Conservation (phyloP, 106 monocot genomes). For the Dactylorhiza incarnata region DNA sequence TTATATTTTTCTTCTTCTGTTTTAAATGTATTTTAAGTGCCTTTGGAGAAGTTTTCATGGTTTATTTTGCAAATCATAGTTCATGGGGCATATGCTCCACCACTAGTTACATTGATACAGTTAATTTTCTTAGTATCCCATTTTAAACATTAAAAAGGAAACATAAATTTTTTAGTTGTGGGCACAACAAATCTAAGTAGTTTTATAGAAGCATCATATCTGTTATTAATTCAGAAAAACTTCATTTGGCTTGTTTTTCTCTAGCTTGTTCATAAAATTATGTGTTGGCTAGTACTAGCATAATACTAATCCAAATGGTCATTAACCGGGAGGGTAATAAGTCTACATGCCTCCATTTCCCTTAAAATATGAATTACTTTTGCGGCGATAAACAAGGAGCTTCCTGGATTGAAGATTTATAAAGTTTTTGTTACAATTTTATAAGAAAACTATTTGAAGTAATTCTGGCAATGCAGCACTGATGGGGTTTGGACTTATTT, state of each 20-base stretch:
- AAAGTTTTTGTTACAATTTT: not conserved
- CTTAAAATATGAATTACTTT: not conserved
- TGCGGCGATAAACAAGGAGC: not conserved
- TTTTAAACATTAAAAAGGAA: not conserved
- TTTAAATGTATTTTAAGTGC: not conserved
- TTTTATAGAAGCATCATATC: not conserved
- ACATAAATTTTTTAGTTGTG: not conserved
- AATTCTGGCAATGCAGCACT: not conserved
- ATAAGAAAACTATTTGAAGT: not conserved
- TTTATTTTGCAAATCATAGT: not conserved
- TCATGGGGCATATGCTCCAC: not conserved
- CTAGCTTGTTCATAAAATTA: constrained; percentile 1
- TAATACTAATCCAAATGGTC: not conserved
- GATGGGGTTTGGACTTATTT: not conserved
- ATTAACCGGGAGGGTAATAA: not conserved
- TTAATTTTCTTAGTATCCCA: not conserved
- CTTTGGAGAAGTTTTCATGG: not conserved
- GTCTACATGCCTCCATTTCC: not conserved
- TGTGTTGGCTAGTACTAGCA: not conserved
- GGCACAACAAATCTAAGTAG: not conserved
- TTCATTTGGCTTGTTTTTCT: not conserved
- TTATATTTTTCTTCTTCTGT: not conserved
- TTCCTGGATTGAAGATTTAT: not conserved
- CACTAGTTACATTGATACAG: not conserved
- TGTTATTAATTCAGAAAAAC: not conserved